Evolutionary conservation across 208 protist species (phyloP).

Genomic region (Trypanosoma brucei): DNA sequence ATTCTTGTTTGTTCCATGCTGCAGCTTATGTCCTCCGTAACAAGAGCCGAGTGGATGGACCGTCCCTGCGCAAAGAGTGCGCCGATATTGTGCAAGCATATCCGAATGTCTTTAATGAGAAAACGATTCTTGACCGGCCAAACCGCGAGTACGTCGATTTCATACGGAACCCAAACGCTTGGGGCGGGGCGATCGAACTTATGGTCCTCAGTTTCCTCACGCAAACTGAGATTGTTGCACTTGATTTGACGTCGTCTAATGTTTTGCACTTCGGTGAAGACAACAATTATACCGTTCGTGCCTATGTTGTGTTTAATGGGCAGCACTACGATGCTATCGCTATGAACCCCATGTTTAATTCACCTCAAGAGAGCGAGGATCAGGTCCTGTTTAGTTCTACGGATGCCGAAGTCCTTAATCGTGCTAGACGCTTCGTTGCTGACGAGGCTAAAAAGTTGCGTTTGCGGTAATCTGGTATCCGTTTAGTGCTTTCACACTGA

Average conservation of each 20-base stretch:
- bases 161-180: constrained; percentile 65
- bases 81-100: constrained; percentile 62
- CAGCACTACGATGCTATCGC: constrained; percentile 93
- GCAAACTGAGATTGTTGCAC: constrained; percentile 86
- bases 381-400: constrained; percentile 84
- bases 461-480: not conserved
- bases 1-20: constrained; percentile 93
- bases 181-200: constrained; percentile 93
- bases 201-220: constrained; percentile 79
- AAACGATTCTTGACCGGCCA: constrained; percentile 60
- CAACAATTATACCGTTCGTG: constrained; percentile 69
- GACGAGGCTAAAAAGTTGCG: constrained; percentile 41
- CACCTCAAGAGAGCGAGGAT: constrained; percentile 59
- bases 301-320: constrained; percentile 91
- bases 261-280: constrained; percentile 82
- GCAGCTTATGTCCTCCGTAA: constrained; percentile 88
- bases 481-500: not conserved
- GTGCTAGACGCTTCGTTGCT: constrained; percentile 73
- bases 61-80: constrained; percentile 75
- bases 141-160: constrained; percentile 62
- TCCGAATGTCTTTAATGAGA: constrained; percentile 71
- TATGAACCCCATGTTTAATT: constrained; percentile 77
- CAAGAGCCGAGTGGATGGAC: constrained; percentile 69
- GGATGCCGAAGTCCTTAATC: constrained; percentile 67
- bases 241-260: constrained; percentile 79